Evolutionary conservation across 139 green algal genomes (phyloP), one percentile per base, ranked within the genome.

Genomic region (Coelastrella sp.): DNA sequence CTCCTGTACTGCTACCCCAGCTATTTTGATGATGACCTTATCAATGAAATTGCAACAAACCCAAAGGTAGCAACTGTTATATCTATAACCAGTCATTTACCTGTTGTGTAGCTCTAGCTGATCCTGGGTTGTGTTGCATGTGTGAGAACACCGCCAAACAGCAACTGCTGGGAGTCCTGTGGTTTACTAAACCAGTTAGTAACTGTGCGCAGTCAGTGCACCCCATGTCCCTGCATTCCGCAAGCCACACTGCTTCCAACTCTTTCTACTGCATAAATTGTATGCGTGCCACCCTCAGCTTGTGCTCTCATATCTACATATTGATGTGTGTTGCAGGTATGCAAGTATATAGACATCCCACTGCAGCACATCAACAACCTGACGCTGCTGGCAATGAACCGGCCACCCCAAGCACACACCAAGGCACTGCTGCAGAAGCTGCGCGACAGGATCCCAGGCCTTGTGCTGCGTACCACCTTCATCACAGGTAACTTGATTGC

Each of bases 261-360:
- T n/a, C n/a, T n/a, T n/a, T n/a, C n/a, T n/a, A n/a, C n/a, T n/a
- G n/a, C n/a, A n/a, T n/a, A n/a, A n/a, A n/a, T n/a, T n/a, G n/a
- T n/a, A n/a, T n/a, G n/a, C n/a, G n/a, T n/a, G n/a, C n/a, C n/a
- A n/a, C n/a, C n/a, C n/a, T n/a, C n/a, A n/a, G n/a, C n/a, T n/a
- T n/a, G n/a, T n/a, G n/a, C n/a, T n/a, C n/a, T n/a, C n/a, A n/a
- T 4, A 35, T 1, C 59, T 23, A 0, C 15, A 13, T 57, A 57
- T 57, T 57, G 45, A 9, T 69, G 2, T 68, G 34, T 35, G 17
- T 37, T 23, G 32, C 93, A 96, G 92, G 94, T 98, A 48, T 96
- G 91, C 91, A 98, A 98, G 86, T 98, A 98, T 91, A 95, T 98
- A 48, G 96, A 98, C 91, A 98, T 98, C 25, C 96, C 96, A 57